A percentile compares a stretch with the other conserved stretches of the same genome.
These are phyloP conservation scores for Coemansia sp. DNA, from an alignment of 192 early-diverging fungal species.

Conservation along the genomic window DNA sequence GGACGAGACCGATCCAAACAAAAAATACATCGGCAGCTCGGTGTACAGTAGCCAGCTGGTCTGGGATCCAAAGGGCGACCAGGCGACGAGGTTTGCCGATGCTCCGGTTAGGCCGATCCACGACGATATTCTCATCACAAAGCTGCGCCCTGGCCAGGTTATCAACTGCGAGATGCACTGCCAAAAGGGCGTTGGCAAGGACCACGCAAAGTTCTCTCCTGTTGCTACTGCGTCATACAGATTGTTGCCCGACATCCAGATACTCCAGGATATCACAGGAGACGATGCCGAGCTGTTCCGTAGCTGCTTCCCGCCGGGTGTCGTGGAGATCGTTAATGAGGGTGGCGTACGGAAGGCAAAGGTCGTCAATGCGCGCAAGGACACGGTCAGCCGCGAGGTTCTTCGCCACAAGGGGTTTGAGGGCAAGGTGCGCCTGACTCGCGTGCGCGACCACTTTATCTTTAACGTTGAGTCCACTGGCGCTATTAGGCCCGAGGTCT, in stretches of 20 bases:
- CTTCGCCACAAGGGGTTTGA: conserved; percentile 91
- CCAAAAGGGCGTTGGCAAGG: conserved; percentile 89
- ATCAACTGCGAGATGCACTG: conserved; percentile 84
- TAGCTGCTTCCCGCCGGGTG: conserved; percentile 84
- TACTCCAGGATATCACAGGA: conserved; percentile 80
- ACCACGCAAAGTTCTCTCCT: conserved; percentile 97
- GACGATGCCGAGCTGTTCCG: conserved; percentile 80
- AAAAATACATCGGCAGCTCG: conserved; percentile 69
- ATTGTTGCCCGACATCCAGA: conserved; percentile 86
- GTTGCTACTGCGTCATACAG: conserved; percentile 95
- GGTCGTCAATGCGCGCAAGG: conserved; percentile 89
- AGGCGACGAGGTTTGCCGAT: conserved; percentile 66
- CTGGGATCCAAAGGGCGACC: conserved; percentile 93
- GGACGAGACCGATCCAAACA: conserved; percentile 69
- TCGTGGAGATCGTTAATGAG: conserved; percentile 73
- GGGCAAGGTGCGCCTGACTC: conserved; percentile 80
- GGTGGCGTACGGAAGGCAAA: conserved; percentile 68
- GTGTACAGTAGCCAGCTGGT: conserved; percentile 73
- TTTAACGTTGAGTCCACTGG: conserved; percentile 95
- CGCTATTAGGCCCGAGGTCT: conserved; percentile 67
- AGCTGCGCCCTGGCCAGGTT: conserved; percentile 87
- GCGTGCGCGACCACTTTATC: conserved; percentile 96
- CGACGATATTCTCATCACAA: conserved; percentile 90
- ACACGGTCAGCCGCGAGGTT: conserved; percentile 92
- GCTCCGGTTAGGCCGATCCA: conserved; percentile 75